Base-by-base conservation (phyloP, 208 protist species). In the Trypanosoma brucei region DNA sequence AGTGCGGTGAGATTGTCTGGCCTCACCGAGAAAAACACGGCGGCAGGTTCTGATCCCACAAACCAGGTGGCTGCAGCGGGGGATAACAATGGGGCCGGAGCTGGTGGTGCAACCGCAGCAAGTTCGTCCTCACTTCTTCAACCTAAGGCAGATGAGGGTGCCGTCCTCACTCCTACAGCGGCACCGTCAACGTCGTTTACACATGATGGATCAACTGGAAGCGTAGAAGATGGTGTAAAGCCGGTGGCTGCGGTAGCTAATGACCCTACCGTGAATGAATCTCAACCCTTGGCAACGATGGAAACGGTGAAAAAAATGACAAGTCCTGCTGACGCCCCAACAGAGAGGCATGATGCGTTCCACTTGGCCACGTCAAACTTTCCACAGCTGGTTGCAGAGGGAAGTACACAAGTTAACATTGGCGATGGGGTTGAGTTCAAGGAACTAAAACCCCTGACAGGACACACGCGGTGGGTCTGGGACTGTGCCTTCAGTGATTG, bases 391-490 rank as follows among this genome's bases (percentile, higher is more conserved):
- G 52, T 42, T 35, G 34, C 48, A 9, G 67, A 72, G 8, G 67
- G 59, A 31, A 50, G 58, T 9, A 51, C n/a, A 1, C 42, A 44
- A 13, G 37, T 36, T n/a, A 49, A 62, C 31, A 34, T 40, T 22
- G 33, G 33, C 34, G 35, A 37, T 11, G 37, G 50, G 13, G n/a
- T 68, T 7, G 45, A 86, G 6, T 88, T 94, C 51, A 74, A 62
- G 38, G 56, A 72, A 13, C 58, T 94, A 22, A 84, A 84, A 54
- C 85, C 88, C 8, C 64, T 94, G 34, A 63, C 64, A 8, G 84
- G 81, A 9, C 88, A 94, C 64, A 71, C 74, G 40, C 84, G 88
- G 9, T 94, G 88, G 85, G 88, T 94, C 22, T 94, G 88, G 85
- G 88, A 92, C 62, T 76, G 84, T 60, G 88, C 79, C 7, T 91